Percentiles rank a stretch among this genome's conserved stretches.
Conservation (phyloP, 768 basidiomycete genomes). For the Collybiopsis confluens region DNA sequence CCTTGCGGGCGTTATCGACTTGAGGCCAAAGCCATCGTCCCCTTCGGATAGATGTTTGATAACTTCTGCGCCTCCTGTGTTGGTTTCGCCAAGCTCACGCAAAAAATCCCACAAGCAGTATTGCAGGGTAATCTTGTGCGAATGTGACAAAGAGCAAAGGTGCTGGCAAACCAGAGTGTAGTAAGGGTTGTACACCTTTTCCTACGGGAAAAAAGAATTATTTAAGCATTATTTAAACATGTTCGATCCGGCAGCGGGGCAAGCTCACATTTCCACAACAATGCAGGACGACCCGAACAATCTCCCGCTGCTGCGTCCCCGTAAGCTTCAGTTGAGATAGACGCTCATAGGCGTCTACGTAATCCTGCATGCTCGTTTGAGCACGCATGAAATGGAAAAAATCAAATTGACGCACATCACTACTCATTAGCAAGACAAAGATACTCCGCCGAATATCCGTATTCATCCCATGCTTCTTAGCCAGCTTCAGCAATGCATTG, state of each 20-base stretch:
- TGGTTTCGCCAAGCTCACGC: conserved; percentile 81
- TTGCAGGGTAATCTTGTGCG: conserved; percentile 88
- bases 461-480: conserved; percentile 96
- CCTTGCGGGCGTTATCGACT: conserved; percentile 52
- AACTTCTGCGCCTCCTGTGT: conserved; percentile 75
- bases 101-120: conserved; percentile 97
- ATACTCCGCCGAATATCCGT: conserved; percentile 90
- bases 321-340: conserved; percentile 77
- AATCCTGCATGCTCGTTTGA: conserved; percentile 57
- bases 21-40: conserved; percentile 39
- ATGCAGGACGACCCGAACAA: conserved; percentile 87
- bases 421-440: conserved; percentile 93
- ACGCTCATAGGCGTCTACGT: conserved; percentile 92
- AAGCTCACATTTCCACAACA: conserved; percentile 83
- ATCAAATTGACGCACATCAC: conserved; percentile 59
- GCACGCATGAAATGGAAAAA: background rate
- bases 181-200: conserved; percentile 92
- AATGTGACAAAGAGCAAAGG: conserved; percentile 73
- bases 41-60: conserved; percentile 60
- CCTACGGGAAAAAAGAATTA: conserved; percentile 40
- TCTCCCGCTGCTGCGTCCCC: conserved; percentile 91
- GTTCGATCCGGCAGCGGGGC: background rate
- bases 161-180: conserved; percentile 87
- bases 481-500: conserved; percentile 65
- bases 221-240: background rate